phyloP scores from a whole-genome alignment of 2,329 filamentous ascomycete species.

The Epichloe baconii region DNA sequence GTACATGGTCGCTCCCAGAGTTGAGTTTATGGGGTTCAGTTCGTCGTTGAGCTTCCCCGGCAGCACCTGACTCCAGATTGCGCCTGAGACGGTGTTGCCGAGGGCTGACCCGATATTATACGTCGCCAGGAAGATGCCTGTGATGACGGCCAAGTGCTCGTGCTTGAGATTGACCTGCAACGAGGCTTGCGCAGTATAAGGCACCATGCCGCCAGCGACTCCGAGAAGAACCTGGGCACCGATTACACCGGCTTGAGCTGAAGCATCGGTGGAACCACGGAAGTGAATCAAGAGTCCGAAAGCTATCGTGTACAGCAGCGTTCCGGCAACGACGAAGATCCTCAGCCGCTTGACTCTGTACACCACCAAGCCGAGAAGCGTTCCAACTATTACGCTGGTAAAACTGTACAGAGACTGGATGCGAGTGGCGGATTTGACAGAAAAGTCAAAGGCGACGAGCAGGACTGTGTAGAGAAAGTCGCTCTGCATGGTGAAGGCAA shows the following conservation, averaged over 20 bases:
- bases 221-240: constrained; percentile 49
- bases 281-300: constrained; percentile 45
- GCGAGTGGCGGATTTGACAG: constrained; percentile 34
- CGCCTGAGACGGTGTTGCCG: constrained; percentile 43
- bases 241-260: constrained; percentile 38
- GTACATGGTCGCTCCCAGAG: constrained; percentile 42
- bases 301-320: constrained; percentile 41
- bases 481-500: constrained; percentile 33
- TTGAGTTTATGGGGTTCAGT: constrained; percentile 26
- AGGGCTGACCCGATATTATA: constrained; percentile 45
- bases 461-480: constrained; percentile 39
- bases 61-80: constrained; percentile 48
- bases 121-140: constrained; percentile 43
- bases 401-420: constrained; percentile 35
- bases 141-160: constrained; percentile 40
- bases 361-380: constrained; percentile 35
- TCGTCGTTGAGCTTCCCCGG: constrained; percentile 33
- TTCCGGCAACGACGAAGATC: constrained; percentile 34
- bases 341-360: constrained; percentile 39
- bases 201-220: constrained; percentile 43
- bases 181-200: constrained; percentile 44
- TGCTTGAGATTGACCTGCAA: constrained; percentile 44
- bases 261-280: constrained; percentile 30
- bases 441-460: constrained; percentile 36
- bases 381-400: constrained; percentile 33